These are phyloP conservation scores for Pichia thaimueangensis DNA, from an alignment of 805 yeast species.

Conservation along the genomic window DNA sequence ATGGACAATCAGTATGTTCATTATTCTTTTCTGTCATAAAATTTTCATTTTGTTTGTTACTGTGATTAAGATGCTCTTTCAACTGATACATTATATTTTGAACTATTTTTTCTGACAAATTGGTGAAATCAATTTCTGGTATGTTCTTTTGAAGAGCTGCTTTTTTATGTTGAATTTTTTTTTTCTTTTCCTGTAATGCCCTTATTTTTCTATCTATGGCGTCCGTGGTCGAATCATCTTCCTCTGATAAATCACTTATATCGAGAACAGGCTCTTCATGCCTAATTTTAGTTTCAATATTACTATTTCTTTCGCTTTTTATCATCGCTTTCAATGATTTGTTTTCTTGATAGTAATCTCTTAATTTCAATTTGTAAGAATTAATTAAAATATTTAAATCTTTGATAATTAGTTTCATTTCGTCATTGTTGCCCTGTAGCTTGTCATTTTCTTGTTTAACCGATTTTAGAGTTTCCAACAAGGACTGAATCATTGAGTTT, in stretches of 20 bases:
- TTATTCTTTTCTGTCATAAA: background rate
- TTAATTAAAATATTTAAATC: conserved; percentile 16
- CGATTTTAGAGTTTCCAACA: conserved; percentile 7
- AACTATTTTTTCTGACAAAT: conserved; percentile 7
- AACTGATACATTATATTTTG: conserved; percentile 3
- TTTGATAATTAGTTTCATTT: conserved; percentile 22
- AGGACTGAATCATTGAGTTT: conserved; percentile 7
- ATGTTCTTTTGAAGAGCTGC: too few species aligned
- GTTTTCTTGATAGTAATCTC: conserved; percentile 10
- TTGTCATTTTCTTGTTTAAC: conserved; percentile 5
- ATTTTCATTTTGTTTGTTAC: background rate
- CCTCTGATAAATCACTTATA: background rate
- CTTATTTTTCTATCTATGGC: conserved; percentile 10
- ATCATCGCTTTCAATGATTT: conserved; percentile 5
- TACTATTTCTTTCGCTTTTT: background rate
- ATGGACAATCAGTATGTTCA: conserved; percentile 8
- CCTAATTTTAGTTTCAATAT: background rate
- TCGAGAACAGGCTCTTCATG: background rate
- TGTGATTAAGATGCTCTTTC: conserved; percentile 1
- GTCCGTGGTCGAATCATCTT: conserved; percentile 4
- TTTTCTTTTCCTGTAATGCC: conserved; percentile 6
- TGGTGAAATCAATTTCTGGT: conserved; percentile 1
- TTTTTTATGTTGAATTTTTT: too few species aligned
- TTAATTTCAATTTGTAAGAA: conserved; percentile 15
- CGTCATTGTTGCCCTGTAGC: conserved; percentile 12